Conservation (phyloP, 352 stramenopile genomes). For the Phytophthora colocasiae region DNA sequence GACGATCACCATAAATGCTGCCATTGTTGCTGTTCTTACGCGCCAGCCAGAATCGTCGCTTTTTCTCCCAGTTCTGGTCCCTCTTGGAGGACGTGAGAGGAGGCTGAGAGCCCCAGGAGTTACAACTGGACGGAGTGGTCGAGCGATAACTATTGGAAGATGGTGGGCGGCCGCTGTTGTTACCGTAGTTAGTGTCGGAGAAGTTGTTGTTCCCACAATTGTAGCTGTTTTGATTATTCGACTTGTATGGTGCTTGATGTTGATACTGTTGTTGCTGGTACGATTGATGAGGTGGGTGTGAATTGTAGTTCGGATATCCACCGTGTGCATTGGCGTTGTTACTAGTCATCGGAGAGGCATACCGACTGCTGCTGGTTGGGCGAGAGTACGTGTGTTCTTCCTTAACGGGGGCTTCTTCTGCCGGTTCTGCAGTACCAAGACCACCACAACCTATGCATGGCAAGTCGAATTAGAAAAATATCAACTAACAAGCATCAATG, state of each 20-base stretch:
- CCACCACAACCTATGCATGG: slow-evolving; percentile 35
- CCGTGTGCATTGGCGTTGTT: slow-evolving; percentile 19
- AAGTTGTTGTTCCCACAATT: slow-evolving; percentile 25
- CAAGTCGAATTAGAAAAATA: not conserved
- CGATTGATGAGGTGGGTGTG: slow-evolving; percentile 11
- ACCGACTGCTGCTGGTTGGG: slow-evolving; percentile 23
- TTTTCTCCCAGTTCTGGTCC: slow-evolving; percentile 86
- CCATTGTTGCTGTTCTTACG: slow-evolving; percentile 52
- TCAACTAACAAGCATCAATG: not conserved
- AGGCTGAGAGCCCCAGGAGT: slow-evolving; percentile 56
- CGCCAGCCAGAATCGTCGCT: slow-evolving; percentile 71
- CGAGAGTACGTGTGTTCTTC: slow-evolving; percentile 21
- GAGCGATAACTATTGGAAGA: slow-evolving; percentile 28
- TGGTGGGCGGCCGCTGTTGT: slow-evolving; percentile 23
- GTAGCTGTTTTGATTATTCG: slow-evolving; percentile 15
- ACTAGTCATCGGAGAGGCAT: slow-evolving; percentile 12
- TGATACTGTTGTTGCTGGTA: slow-evolving; percentile 26
- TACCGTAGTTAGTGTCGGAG: slow-evolving; percentile 10
- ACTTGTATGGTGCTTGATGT: slow-evolving; percentile 16
- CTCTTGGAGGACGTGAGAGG: slow-evolving; percentile 80
- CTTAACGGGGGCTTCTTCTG: slow-evolving; percentile 23
- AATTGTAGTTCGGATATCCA: slow-evolving; percentile 12
- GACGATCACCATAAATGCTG: slow-evolving; percentile 12
- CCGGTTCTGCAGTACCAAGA: slow-evolving; percentile 57
- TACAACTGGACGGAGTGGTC: slow-evolving; percentile 31